A percentile compares a stretch with the other conserved stretches of the same genome.
phyloP scores from a whole-genome alignment of 2,329 filamentous ascomycete genomes.

The Pseudocercospora macadamiae region DNA sequence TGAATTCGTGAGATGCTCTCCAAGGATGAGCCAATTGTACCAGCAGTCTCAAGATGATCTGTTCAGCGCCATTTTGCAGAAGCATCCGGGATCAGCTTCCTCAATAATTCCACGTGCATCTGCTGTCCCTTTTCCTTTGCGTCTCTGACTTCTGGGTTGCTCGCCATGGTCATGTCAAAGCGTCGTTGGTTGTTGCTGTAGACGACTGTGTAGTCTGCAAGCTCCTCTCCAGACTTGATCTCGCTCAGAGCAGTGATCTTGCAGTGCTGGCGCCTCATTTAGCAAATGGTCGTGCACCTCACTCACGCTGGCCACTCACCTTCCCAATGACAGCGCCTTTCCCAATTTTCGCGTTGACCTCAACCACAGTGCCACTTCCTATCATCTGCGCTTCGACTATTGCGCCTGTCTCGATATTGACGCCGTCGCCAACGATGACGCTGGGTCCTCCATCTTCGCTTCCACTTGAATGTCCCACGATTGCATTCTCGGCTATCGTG shows the following conservation, averaged over 20 bases:
- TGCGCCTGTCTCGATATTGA: conserved; percentile 49
- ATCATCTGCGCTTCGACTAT: conserved; percentile 41
- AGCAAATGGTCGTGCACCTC: no score
- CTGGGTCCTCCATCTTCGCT: conserved; percentile 32
- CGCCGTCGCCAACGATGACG: conserved; percentile 45
- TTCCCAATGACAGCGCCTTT: conserved; percentile 49
- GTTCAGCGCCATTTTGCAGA: conserved; percentile 38
- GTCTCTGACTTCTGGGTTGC: conserved; percentile 32
- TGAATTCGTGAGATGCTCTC: background rate
- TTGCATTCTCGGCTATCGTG: conserved; percentile 72
- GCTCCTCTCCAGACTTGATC: conserved; percentile 40
- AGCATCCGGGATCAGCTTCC: conserved; percentile 39
- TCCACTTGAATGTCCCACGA: conserved; percentile 37
- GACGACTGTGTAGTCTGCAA: conserved; percentile 52
- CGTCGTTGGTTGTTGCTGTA: conserved; percentile 44
- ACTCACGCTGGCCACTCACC: no score
- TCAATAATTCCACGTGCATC: conserved; percentile 39
- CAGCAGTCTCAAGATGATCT: background rate
- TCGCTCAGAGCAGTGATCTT: conserved; percentile 45
- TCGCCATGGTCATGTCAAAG: conserved; percentile 43
- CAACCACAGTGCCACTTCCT: conserved; percentile 36
- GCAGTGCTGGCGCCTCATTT: conserved; percentile 42
- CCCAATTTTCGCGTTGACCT: conserved; percentile 36
- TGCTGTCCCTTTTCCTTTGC: conserved; percentile 37
- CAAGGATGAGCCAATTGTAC: no score